These are phyloP conservation scores for Nepenthes mirabilis DNA, from an alignment of 148 eudicot species.

Conservation along the genomic window DNA sequence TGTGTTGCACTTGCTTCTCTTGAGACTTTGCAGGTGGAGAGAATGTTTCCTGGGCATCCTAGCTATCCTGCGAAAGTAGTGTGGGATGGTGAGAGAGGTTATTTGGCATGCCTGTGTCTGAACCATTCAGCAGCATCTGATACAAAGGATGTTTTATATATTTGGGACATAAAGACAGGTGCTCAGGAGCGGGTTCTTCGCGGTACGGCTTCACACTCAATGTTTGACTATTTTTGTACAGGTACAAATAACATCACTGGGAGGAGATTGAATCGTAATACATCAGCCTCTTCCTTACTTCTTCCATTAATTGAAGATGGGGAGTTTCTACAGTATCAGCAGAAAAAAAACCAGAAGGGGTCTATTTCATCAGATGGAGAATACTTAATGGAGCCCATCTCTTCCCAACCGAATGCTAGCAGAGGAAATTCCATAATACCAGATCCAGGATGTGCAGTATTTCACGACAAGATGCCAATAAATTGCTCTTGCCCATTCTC, in stretches of 20 bases:
- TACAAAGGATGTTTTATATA: constrained; percentile 54
- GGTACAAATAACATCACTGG: constrained; percentile 18
- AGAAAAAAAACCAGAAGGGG: constrained; percentile 14
- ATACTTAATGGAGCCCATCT: constrained; percentile 16
- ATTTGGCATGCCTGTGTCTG: constrained; percentile 75
- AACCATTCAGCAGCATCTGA: constrained; percentile 42
- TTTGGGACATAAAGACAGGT: constrained; percentile 96
- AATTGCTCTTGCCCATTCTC: constrained; percentile 66
- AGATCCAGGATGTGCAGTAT: constrained; percentile 12
- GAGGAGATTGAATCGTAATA: constrained; percentile 35
- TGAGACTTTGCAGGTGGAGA: constrained; percentile 76
- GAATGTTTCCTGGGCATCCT: constrained; percentile 94
- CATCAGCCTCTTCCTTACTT: constrained; percentile 63
- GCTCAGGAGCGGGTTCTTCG: constrained; percentile 89
- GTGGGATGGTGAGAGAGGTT: constrained; percentile 86
- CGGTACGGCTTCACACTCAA: constrained; percentile 84
- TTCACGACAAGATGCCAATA: constrained; percentile 36
- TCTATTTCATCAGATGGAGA: constrained; percentile 15
- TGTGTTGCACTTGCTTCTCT: constrained; percentile 79
- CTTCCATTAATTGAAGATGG: constrained; percentile 41
- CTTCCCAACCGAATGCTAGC: constrained; percentile 15
- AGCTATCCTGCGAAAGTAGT: constrained; percentile 59
- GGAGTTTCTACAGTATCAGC: constrained; percentile 22
- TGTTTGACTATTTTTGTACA: constrained; percentile 76
- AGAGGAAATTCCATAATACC: constrained; percentile 17